phyloP scores from a whole-genome alignment of 2,329 filamentous ascomycete species.

The Septoria petroselini region DNA sequence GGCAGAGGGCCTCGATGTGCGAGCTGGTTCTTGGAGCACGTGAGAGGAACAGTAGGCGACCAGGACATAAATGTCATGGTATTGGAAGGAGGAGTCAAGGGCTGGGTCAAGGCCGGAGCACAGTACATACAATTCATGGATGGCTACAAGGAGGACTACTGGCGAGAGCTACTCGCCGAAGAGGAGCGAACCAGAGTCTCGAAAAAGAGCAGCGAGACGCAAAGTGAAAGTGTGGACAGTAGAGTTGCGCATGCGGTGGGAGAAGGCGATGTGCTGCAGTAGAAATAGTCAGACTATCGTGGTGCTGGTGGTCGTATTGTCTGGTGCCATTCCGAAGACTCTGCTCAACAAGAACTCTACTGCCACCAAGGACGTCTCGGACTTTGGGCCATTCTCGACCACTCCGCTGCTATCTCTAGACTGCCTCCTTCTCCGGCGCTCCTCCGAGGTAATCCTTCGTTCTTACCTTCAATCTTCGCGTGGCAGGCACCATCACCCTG shows the following conservation, averaged over 20 bases:
- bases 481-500: too few relatives aligned
- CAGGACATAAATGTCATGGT: conserved; percentile 43
- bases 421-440: too few relatives aligned
- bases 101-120: conserved; percentile 45
- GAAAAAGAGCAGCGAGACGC: neutral
- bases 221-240: neutral
- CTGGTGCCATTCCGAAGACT: neutral
- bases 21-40: conserved; percentile 39
- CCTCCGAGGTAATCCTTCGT: too few relatives aligned
- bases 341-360: too few relatives aligned
- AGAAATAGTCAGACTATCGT: neutral
- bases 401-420: too few relatives aligned
- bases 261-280: conserved; percentile 11
- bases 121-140: conserved; percentile 42
- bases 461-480: too few relatives aligned
- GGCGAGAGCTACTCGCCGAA: conserved; percentile 40
- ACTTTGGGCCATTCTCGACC: too few relatives aligned
- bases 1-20: conserved; percentile 38
- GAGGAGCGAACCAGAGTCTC: conserved; percentile 25
- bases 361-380: too few relatives aligned
- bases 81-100: conserved; percentile 46
- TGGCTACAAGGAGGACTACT: conserved; percentile 42
- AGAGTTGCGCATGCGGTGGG: conserved; percentile 2
- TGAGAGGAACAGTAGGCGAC: conserved; percentile 37
- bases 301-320: neutral